Base-by-base conservation (phyloP, 768 basidiomycete genomes). In the Tylopilus rubrobrunneus region DNA sequence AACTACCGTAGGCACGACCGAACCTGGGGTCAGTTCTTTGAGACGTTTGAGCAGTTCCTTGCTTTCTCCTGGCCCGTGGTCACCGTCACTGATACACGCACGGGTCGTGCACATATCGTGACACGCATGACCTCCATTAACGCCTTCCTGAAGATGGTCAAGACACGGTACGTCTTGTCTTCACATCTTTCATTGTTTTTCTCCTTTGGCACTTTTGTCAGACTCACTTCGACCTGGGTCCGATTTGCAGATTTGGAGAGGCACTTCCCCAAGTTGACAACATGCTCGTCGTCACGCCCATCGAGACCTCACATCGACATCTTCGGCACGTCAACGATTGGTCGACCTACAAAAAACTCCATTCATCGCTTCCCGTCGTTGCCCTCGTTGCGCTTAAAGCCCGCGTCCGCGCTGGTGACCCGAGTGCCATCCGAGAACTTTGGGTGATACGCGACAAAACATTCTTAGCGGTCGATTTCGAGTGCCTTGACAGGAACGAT, bases 11-110 rank as follows among this genome's bases (percentile, higher is more conserved):
- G 89, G 88, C 87, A 86, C 58, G 88, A 92, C 51, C 79, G 84
- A 51, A 79, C 86, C 27, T 92, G 89, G 90, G 86, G 87, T 4
- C 81, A 84, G 46, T 74, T 86, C 34, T 92, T 92, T 71, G 80
- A 84, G 45, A 80, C 86, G 0, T 92, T 92, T 64, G 86, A 88
- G 45, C 82, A 81, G 28, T 92, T 92, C 67, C 76, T 92, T 34
- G 76, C 80, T 12, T 92, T 91, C 67, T 87, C 86, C 39, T 92
- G 89, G 90, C 90, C 90, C 5, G 83, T 81, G 17, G 85, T 92
- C 56, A 83, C 83, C 1, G 80, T 89, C 42, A 91, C 90, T 34
- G 87, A 91, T 65, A 65, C 75, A 41, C 78, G 76, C 66, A 88
- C 90, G 1, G 85, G 87, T 17, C 78, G 78, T 56, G 82, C 87